phyloP scores from a whole-genome alignment of 2,329 filamentous ascomycete genomes.

The Trichoderma gracile region DNA sequence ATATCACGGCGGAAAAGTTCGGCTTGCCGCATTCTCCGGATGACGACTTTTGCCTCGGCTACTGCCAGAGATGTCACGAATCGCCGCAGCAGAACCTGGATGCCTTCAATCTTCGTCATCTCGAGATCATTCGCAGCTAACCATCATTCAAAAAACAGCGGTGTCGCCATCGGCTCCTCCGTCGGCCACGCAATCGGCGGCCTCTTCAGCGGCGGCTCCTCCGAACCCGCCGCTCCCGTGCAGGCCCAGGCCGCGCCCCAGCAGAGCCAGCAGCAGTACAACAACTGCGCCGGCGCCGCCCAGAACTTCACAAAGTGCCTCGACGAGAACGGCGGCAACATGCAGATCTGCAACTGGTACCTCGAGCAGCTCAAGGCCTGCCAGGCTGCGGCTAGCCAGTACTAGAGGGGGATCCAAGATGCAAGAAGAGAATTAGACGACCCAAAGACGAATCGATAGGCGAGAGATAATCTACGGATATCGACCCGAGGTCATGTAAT shows the following conservation, averaged over 20 bases:
- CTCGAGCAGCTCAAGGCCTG: slow-evolving; percentile 94
- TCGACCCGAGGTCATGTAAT: not conserved
- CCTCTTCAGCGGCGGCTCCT: slow-evolving; percentile 74
- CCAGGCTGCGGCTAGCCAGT: slow-evolving; percentile 73
- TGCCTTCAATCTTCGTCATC: too few relatives aligned
- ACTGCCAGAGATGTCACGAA: not conserved
- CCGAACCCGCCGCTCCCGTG: slow-evolving; percentile 52
- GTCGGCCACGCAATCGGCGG: slow-evolving; percentile 94
- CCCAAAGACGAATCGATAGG: not conserved
- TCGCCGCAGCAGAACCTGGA: too few relatives aligned
- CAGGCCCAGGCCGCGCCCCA: slow-evolving; percentile 45
- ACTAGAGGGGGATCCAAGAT: slow-evolving; percentile 48
- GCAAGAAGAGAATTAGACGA: not conserved
- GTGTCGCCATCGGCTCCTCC: slow-evolving; percentile 93
- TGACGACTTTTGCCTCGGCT: not conserved
- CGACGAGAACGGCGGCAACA: slow-evolving; percentile 90
- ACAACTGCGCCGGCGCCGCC: slow-evolving; percentile 77
- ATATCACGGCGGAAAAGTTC: not conserved
- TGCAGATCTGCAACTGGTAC: slow-evolving; percentile 98
- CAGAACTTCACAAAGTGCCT: slow-evolving; percentile 92
- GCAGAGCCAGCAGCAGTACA: slow-evolving; percentile 56
- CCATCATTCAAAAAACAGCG: slow-evolving; percentile 53
- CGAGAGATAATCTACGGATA: not conserved
- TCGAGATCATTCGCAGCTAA: not conserved
- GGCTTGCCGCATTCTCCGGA: not conserved